Conservation (phyloP, 768 basidiomycete genomes). For the Mycena polygramma region DNA sequence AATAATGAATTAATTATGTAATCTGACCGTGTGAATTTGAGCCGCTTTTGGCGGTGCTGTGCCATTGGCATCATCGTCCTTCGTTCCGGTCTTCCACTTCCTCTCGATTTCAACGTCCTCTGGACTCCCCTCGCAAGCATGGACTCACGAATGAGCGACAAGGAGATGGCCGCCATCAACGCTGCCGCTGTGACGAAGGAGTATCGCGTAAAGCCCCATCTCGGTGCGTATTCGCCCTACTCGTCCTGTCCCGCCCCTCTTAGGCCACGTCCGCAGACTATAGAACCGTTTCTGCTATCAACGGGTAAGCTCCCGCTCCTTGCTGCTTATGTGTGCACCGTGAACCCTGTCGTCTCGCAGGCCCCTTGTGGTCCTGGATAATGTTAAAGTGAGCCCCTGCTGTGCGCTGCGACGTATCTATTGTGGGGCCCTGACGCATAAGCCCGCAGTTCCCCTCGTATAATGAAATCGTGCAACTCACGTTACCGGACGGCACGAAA, state of each 20-base stretch:
- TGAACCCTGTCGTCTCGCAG: slow-evolving; percentile 54
- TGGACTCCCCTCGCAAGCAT: slow-evolving; percentile 43
- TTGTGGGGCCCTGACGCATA: slow-evolving; percentile 12
- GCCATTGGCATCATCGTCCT: slow-evolving; percentile 14
- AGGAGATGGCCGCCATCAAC: slow-evolving; percentile 83
- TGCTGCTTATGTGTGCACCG: slow-evolving; percentile 22
- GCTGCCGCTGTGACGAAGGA: slow-evolving; percentile 91
- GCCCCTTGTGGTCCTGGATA: slow-evolving; percentile 96
- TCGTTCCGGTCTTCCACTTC: slow-evolving; percentile 14
- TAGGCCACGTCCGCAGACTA: slow-evolving; percentile 73
- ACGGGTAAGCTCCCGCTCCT: slow-evolving; percentile 74
- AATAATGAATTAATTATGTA: slow-evolving; percentile 4
- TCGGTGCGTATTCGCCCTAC: slow-evolving; percentile 67
- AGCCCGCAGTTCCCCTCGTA: slow-evolving; percentile 88
- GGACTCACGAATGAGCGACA: slow-evolving; percentile 76
- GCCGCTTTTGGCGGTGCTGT: background rate
- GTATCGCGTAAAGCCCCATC: slow-evolving; percentile 90
- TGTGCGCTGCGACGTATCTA: slow-evolving; percentile 15
- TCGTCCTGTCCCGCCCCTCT: slow-evolving; percentile 22
- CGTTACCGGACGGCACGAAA: slow-evolving; percentile 93
- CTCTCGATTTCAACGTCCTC: background rate
- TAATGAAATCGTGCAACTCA: slow-evolving; percentile 97
- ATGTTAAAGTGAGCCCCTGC: slow-evolving; percentile 84
- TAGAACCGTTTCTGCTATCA: slow-evolving; percentile 98
- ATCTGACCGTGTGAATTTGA: slow-evolving; percentile 29